phyloP scores from a whole-genome alignment of 176 grass and related monocot species.

The Poa pratensis region DNA sequence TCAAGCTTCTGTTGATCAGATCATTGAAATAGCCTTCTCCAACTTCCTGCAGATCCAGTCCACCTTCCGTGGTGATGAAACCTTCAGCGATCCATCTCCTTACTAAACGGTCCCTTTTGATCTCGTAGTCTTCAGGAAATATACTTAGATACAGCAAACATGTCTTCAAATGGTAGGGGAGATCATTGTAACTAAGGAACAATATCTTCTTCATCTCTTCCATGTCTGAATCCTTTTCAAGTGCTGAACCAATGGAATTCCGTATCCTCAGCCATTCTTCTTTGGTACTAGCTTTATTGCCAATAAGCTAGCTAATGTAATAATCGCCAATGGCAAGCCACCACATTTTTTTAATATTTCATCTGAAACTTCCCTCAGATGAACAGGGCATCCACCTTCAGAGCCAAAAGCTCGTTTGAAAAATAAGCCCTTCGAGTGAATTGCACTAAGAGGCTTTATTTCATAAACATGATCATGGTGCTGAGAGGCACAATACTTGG shows the following conservation, averaged over 20 bases:
- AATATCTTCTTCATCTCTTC: conserved; percentile 32
- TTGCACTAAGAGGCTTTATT: conserved; percentile 30
- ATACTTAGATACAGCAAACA: conserved; percentile 41
- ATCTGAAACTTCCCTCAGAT: conserved; percentile 21
- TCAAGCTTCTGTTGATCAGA: conserved; percentile 37
- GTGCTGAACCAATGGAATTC: conserved; percentile 26
- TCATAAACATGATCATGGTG: conserved; percentile 19
- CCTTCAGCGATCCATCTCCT: conserved; percentile 49
- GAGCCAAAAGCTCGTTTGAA: conserved; percentile 31
- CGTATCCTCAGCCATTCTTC: conserved; percentile 18
- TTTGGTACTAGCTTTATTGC: conserved; percentile 24
- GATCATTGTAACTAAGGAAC: conserved; percentile 29
- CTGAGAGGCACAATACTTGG: conserved; percentile 24
- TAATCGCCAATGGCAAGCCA: conserved; percentile 30
- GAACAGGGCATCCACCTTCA: conserved; percentile 25
- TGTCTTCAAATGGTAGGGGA: conserved; percentile 36
- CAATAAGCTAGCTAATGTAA: conserved; percentile 30
- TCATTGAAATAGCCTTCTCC: conserved; percentile 41
- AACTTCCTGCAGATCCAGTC: conserved; percentile 29
- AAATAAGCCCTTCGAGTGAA: conserved; percentile 32
- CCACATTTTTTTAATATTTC: conserved; percentile 40
- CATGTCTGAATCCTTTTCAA: conserved; percentile 27
- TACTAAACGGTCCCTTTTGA: conserved; percentile 36
- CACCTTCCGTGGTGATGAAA: conserved; percentile 35
- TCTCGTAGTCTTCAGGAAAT: conserved; percentile 43